Evolutionary conservation across 441 rosid species (phyloP), one percentile per base, ranked within the genome.

Genomic region (Codiaeum variegatum): DNA sequence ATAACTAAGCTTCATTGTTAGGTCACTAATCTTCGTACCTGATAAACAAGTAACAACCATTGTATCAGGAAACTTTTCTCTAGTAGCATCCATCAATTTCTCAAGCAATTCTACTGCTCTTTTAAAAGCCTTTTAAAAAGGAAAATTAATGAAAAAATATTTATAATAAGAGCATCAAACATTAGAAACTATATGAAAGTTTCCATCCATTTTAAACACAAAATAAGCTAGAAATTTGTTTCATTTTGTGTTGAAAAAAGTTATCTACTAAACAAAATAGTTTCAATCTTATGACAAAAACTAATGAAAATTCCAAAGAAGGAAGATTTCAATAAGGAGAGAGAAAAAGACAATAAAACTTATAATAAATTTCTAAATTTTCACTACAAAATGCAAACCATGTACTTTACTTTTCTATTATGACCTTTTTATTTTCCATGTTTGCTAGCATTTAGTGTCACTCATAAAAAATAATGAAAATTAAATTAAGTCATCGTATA

Each of bases 1-100:
- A n/a, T n/a, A n/a, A n/a, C n/a, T n/a, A n/a, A n/a, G n/a, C n/a
- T n/a, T n/a, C n/a, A n/a, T n/a, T n/a, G n/a, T n/a, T n/a, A n/a
- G n/a, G n/a, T n/a, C n/a, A n/a, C n/a, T n/a, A n/a, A n/a, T 91
- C 89, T 94, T 97, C 97, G 91, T 94, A 56, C 97, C 96, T 0
- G 96, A 90, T 71, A 94, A 83, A 4, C 96, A 85, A 66, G 91
- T 69, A 32, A 96, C 94, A 54, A 93, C 97, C 98, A 94, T 91
- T 51, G 96, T 94, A 78, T 85, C 90, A 3, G 98, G 98, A 67
- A 94, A 88, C 84, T 91, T 96, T 74, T 89, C 96, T 84, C 91
- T 87, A 1, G 91, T 84, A 19, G 82, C 90, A 87, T 91, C 97
- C 88, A 91, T 73, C 70, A 94, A 88, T 85, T 91, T 89, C 77